These are phyloP conservation scores for Schizosaccharomyces versatilis DNA, from an alignment of 1,139 yeast genomes.

Conservation along the genomic window DNA sequence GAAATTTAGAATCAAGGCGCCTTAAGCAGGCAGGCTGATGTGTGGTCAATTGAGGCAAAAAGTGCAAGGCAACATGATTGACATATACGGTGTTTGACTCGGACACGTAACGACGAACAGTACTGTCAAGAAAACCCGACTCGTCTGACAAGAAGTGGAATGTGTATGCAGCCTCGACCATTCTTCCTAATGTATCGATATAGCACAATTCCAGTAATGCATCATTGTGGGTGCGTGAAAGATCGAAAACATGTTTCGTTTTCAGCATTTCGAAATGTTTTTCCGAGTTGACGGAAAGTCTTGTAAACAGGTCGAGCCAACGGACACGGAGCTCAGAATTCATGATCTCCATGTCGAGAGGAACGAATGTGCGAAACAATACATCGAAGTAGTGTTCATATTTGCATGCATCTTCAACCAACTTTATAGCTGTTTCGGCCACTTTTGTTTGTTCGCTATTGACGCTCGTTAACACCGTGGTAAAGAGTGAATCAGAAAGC, in stretches of 20 bases:
- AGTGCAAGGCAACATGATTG: not conserved
- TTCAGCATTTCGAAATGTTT: not conserved
- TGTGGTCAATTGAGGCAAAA: not conserved
- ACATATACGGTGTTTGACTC: not conserved
- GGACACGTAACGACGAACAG: not conserved
- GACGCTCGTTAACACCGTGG: not conserved
- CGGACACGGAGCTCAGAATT: not conserved
- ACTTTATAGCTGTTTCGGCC: not conserved
- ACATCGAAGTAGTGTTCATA: not conserved
- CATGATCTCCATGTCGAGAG: not conserved
- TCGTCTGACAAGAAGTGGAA: not conserved
- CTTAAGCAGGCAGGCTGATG: not conserved
- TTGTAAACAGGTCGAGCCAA: not conserved
- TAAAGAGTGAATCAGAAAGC: not conserved
- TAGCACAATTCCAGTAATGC: not conserved
- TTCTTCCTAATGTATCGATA: not conserved
- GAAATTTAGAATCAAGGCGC: not conserved
- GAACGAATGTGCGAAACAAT: not conserved
- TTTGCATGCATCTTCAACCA: not conserved
- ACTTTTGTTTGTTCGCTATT: not conserved
- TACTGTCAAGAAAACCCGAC: not conserved
- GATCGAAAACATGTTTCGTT: not conserved
- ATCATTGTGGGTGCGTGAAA: not conserved
- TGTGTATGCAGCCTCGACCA: not conserved
- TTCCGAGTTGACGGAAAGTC: not conserved